These are phyloP conservation scores for Musa beccarii DNA, from an alignment of 176 grass and related monocot genomes.

Conservation along the genomic window DNA sequence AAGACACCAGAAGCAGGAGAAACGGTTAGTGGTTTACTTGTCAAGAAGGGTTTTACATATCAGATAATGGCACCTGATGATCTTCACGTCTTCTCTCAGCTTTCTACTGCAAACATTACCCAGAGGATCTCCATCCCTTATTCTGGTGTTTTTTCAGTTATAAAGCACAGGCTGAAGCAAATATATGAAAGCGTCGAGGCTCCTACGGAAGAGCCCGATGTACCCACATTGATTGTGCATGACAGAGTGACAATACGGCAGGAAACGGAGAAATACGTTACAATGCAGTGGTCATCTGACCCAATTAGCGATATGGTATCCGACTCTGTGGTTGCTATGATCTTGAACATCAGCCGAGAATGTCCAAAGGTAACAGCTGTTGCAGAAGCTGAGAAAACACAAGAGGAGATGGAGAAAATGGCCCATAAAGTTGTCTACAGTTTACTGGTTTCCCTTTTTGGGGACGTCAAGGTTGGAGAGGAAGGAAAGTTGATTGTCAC, in stretches of 20 bases:
- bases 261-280: slow-evolving; percentile 73
- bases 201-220: slow-evolving; percentile 45
- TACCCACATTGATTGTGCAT: slow-evolving; percentile 56
- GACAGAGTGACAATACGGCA: slow-evolving; percentile 52
- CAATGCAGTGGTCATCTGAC: slow-evolving; percentile 73
- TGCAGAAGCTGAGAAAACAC: slow-evolving; percentile 41
- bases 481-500: slow-evolving; percentile 66
- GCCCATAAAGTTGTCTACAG: slow-evolving; percentile 53
- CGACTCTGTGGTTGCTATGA: slow-evolving; percentile 79
- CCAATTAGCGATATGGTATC: slow-evolving; percentile 98
- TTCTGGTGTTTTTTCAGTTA: slow-evolving; percentile 70
- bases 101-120: slow-evolving; percentile 79
- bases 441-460: slow-evolving; percentile 74
- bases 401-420: slow-evolving; percentile 67
- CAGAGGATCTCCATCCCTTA: slow-evolving; percentile 70
- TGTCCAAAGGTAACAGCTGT: slow-evolving; percentile 53
- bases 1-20: slow-evolving; percentile 61
- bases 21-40: slow-evolving; percentile 55
- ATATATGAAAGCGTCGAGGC: slow-evolving; percentile 84
- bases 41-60: slow-evolving; percentile 93
- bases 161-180: slow-evolving; percentile 81
- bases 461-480: slow-evolving; percentile 64
- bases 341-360: slow-evolving; percentile 73
- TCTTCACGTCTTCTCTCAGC: slow-evolving; percentile 72
- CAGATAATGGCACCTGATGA: slow-evolving; percentile 95